phyloP scores from a whole-genome alignment of 176 grass and related monocot genomes.

The Zoysia pacifica region DNA sequence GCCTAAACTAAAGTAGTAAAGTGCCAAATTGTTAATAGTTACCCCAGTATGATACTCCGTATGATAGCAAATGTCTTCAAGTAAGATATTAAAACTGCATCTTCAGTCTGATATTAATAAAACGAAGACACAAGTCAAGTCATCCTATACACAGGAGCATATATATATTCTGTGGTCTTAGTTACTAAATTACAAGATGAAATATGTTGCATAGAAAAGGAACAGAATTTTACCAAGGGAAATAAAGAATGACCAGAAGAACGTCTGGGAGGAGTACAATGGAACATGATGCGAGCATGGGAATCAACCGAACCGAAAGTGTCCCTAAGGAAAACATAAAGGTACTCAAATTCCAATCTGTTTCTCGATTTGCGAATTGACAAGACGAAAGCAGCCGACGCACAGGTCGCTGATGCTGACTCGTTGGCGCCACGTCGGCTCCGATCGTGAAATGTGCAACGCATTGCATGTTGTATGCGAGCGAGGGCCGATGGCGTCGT shows the following conservation, averaged over 20 bases:
- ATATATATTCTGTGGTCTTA: neutral
- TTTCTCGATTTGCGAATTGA: neutral
- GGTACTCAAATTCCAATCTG: neutral
- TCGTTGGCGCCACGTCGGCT: neutral
- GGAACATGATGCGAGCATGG: too few species aligned
- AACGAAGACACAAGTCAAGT: neutral
- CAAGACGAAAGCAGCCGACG: constrained; percentile 12
- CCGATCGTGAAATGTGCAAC: constrained; percentile 5
- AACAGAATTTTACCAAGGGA: neutral
- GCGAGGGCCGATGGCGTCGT: neutral
- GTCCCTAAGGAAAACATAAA: neutral
- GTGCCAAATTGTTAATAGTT: neutral
- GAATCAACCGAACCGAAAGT: neutral
- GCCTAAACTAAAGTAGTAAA: constrained; percentile 1
- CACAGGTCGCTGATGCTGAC: neutral
- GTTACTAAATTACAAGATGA: neutral
- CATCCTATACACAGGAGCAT: neutral
- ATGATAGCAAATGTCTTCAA: neutral
- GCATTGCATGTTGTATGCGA: neutral
- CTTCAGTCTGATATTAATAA: neutral
- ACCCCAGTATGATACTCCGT: neutral
- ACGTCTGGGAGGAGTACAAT: neutral
- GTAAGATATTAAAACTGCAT: neutral
- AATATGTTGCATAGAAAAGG: neutral
- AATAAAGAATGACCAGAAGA: constrained; percentile 9